Conservation (phyloP, 768 basidiomycete genomes). For the Auriculariales sp. region DNA sequence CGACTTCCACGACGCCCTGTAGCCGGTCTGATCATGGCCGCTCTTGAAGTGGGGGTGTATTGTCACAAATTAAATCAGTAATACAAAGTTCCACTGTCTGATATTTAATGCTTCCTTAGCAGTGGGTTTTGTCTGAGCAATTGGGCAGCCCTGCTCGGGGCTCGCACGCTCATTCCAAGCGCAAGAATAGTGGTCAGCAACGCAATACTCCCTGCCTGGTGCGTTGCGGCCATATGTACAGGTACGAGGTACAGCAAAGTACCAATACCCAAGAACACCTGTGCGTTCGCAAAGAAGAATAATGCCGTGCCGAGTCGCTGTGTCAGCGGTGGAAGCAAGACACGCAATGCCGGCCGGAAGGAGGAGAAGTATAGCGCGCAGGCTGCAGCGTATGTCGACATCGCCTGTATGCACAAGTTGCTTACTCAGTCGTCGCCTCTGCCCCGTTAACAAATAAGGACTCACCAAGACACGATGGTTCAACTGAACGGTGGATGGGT, state of each 20-base stretch:
- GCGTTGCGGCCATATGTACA: constrained; percentile 77
- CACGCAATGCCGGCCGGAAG: constrained; percentile 30
- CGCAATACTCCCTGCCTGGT: constrained; percentile 89
- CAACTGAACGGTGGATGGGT: constrained; percentile 95
- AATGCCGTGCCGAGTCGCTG: constrained; percentile 37
- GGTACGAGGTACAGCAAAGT: constrained; percentile 91
- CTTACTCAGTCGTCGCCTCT: neutral
- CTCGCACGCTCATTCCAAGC: constrained; percentile 52
- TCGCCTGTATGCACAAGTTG: constrained; percentile 40
- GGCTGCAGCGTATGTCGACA: constrained; percentile 64
- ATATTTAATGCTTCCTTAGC: too few relatives aligned
- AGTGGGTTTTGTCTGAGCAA: constrained; percentile 13
- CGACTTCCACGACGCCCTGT: too few relatives aligned
- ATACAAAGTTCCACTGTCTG: too few relatives aligned
- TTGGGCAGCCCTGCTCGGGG: constrained; percentile 51
- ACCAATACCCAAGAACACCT: constrained; percentile 60
- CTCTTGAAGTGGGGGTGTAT: too few relatives aligned
- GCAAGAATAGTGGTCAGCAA: constrained; percentile 76
- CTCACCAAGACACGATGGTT: constrained; percentile 85
- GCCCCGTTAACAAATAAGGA: constrained; percentile 7
- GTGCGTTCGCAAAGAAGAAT: constrained; percentile 72
- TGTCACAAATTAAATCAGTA: too few relatives aligned
- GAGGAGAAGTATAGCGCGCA: constrained; percentile 48
- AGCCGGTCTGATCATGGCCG: too few relatives aligned
- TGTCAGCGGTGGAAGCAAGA: constrained; percentile 45